Conservation (phyloP, 1,284 basidiomycete species). For the Malassezia brasiliensis region DNA sequence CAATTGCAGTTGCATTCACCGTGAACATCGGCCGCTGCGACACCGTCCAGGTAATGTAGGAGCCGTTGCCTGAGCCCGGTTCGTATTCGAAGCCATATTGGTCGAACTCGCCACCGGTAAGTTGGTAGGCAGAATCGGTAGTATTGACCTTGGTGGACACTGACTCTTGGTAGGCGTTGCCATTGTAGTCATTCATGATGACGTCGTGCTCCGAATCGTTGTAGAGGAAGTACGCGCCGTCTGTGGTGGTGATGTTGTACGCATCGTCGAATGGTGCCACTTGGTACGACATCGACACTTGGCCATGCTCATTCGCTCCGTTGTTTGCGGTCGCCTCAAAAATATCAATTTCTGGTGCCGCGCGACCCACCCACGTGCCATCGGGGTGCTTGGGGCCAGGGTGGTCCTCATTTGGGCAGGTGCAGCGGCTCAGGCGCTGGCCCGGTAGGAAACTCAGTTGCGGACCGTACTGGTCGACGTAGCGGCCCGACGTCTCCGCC, state of each 20-base stretch:
- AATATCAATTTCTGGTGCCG: slow-evolving; percentile 76
- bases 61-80: slow-evolving; percentile 15
- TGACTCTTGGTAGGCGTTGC: slow-evolving; percentile 41
- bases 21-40: slow-evolving; percentile 39
- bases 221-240: slow-evolving; percentile 20
- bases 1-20: slow-evolving; percentile 62
- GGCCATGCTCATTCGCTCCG: slow-evolving; percentile 21
- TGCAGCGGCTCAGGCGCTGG: slow-evolving; percentile 38
- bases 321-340: slow-evolving; percentile 56
- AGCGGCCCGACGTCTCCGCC: slow-evolving; percentile 34
- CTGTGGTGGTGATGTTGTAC: slow-evolving; percentile 49
- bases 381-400: slow-evolving; percentile 36
- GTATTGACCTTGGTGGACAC: slow-evolving; percentile 39
- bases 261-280: slow-evolving; percentile 38
- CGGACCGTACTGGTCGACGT: slow-evolving; percentile 30
- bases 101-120: slow-evolving; percentile 19
- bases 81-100: slow-evolving; percentile 58
- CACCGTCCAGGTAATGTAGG: slow-evolving; percentile 32
- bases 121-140: slow-evolving; percentile 27
- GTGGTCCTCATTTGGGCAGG: slow-evolving; percentile 36
- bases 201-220: neutral
- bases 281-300: slow-evolving; percentile 35
- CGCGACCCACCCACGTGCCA: slow-evolving; percentile 50
- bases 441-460: slow-evolving; percentile 35
- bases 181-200: slow-evolving; percentile 31